Conservation (phyloP, 108 stramenopile genomes). For the Chaetoceros muelleri region DNA sequence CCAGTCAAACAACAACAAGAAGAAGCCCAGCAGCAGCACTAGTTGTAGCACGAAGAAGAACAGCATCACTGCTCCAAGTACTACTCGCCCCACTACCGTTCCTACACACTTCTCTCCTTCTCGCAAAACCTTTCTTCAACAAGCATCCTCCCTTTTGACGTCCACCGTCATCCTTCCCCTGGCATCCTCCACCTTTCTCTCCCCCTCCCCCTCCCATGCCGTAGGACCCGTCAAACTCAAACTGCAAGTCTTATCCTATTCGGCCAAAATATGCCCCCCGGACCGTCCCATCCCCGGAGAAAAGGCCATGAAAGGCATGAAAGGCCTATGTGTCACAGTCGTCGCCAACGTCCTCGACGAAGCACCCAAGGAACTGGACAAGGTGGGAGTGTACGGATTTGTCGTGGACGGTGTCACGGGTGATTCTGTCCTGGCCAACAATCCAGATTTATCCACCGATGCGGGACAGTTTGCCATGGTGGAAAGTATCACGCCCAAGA, state of each 20-base stretch:
- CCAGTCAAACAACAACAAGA: too few species aligned
- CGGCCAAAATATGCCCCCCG: slow-evolving; percentile 65
- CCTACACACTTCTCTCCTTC: too few species aligned
- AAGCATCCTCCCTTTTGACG: background rate
- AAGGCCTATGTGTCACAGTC: slow-evolving; percentile 81
- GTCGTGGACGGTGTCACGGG: slow-evolving; percentile 60
- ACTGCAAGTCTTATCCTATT: slow-evolving; percentile 56
- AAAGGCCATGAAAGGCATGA: slow-evolving; percentile 91
- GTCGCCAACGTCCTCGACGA: slow-evolving; percentile 41
- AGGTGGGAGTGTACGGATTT: slow-evolving; percentile 77
- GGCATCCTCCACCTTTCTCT: background rate
- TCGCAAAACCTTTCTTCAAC: background rate
- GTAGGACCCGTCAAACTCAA: slow-evolving; percentile 82
- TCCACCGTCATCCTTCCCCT: too few species aligned
- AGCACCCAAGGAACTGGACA: slow-evolving; percentile 49
- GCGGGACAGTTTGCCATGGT: slow-evolving; percentile 90
- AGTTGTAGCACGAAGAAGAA: too few species aligned
- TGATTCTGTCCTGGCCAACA: slow-evolving; percentile 84
- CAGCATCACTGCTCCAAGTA: too few species aligned
- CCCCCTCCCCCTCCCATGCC: slow-evolving; percentile 29
- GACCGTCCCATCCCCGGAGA: slow-evolving; percentile 86
- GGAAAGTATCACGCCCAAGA: slow-evolving; percentile 37
- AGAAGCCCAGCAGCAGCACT: too few species aligned
- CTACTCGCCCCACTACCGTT: too few species aligned
- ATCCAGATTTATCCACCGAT: slow-evolving; percentile 83